Evolutionary conservation across 306 rosid genomes (phyloP).

Genomic region (Cicer pinnatifidum): DNA sequence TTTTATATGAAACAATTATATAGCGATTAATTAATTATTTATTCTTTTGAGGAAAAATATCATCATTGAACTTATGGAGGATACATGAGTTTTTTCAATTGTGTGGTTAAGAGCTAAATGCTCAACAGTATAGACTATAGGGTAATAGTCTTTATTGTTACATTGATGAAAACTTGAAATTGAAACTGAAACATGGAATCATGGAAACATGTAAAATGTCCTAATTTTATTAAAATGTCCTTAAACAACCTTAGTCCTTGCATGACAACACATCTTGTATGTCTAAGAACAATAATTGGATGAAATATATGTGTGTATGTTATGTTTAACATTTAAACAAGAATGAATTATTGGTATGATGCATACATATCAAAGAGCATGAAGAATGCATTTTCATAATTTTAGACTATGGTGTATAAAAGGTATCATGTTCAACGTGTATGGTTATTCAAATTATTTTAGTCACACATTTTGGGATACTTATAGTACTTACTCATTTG

Average conservation of each 20-base stretch:
- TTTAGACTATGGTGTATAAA: no score
- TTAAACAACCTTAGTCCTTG: constrained; percentile 21
- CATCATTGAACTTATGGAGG: background rate
- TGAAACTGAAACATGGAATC: background rate
- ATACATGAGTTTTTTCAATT: constrained; percentile 10
- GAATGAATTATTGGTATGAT: no score
- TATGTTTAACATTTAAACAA: no score
- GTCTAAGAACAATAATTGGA: no score
- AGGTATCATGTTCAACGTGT: constrained; percentile 7
- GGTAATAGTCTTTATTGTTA: constrained; percentile 12
- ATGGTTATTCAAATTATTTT: background rate
- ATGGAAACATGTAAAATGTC: constrained; percentile 26
- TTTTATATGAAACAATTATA: constrained; percentile 9
- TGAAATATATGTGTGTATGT: background rate
- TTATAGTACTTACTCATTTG: background rate
- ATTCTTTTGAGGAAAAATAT: constrained; percentile 15
- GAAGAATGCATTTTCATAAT: no score
- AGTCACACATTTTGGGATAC: background rate
- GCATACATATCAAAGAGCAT: no score
- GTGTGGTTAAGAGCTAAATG: constrained; percentile 1
- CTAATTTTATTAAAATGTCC: constrained; percentile 27
- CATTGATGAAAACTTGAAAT: constrained; percentile 38
- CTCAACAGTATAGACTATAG: background rate
- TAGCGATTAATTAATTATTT: constrained; percentile 14
- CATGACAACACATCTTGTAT: background rate